phyloP scores from a whole-genome alignment of 257 asterid genomes.

The Orobanche coerulescens region DNA sequence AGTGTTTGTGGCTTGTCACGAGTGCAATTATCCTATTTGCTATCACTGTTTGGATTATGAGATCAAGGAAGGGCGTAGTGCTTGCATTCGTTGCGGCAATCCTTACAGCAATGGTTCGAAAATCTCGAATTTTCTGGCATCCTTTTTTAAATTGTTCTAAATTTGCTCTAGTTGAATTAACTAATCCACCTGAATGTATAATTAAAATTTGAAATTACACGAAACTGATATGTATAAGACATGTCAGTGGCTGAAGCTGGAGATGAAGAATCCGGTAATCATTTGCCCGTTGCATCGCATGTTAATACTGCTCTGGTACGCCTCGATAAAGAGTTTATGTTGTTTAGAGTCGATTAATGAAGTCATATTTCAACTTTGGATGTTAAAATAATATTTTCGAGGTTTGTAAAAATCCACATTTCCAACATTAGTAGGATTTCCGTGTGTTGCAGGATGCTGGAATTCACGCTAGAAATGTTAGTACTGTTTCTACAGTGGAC shows the following conservation, averaged over 20 bases:
- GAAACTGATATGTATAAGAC: conserved; percentile 21
- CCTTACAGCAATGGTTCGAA: conserved; percentile 48
- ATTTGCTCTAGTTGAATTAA: not conserved
- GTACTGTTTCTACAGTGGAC: conserved; percentile 82
- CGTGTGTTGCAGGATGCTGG: conserved; percentile 56
- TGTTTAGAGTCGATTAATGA: not conserved
- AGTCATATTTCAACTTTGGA: not conserved
- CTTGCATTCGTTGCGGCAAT: conserved; percentile 61
- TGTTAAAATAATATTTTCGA: not conserved
- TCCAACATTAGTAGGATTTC: not conserved
- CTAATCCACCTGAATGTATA: not conserved
- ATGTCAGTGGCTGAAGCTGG: conserved; percentile 25
- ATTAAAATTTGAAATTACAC: no score
- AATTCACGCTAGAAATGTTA: conserved; percentile 80
- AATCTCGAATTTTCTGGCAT: not conserved
- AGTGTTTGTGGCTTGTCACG: conserved; percentile 70
- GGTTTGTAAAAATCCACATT: no score
- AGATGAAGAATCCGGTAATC: conserved; percentile 37
- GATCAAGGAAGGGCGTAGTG: conserved; percentile 56
- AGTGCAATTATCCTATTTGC: conserved; percentile 71
- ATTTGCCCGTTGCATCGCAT: conserved; percentile 30
- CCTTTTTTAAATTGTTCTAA: not conserved
- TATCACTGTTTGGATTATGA: conserved; percentile 60
- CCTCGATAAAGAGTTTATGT: not conserved
- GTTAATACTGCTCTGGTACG: conserved; percentile 37